A percentile compares a stretch with the other conserved stretches of the same genome.
phyloP scores from a whole-genome alignment of 345 rosid species.

The Euclidium syriacum region DNA sequence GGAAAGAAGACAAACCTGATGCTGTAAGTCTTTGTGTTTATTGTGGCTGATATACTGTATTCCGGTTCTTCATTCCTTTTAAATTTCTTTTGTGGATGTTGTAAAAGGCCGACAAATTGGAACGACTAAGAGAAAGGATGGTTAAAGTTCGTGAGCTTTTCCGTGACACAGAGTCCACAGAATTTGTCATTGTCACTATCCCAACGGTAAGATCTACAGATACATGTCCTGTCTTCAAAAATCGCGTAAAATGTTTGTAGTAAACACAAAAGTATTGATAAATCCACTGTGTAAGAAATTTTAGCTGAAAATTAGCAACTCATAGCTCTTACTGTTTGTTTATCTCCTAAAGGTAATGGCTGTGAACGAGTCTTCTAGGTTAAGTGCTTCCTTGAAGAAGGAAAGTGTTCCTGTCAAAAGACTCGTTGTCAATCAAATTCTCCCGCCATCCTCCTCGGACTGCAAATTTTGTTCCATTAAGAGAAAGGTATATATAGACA shows the following conservation, averaged over 20 bases:
- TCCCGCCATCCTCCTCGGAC: constrained; percentile 81
- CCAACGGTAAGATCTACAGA: constrained; percentile 58
- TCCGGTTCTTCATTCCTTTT: constrained; percentile 8
- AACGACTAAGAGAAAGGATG: constrained; percentile 88
- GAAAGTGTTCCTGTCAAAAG: constrained; percentile 88
- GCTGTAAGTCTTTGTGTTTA: constrained; percentile 50
- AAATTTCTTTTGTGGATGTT: constrained; percentile 6
- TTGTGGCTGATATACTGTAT: neutral
- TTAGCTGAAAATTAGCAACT: neutral
- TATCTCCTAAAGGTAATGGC: constrained; percentile 76
- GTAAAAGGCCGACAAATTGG: constrained; percentile 75
- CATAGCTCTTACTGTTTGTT: neutral
- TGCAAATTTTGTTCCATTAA: constrained; percentile 96
- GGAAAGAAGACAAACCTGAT: constrained; percentile 61
- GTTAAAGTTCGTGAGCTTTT: constrained; percentile 95
- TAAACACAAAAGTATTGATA: too few species aligned
- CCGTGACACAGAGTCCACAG: constrained; percentile 82
- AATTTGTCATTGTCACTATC: constrained; percentile 90
- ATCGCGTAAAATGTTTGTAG: neutral
- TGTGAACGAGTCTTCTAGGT: constrained; percentile 79
- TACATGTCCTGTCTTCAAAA: neutral
- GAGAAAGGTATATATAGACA: constrained; percentile 62
- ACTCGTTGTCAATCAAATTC: constrained; percentile 89
- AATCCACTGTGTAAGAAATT: neutral
- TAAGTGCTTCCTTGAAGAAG: constrained; percentile 73